Base-by-base conservation (phyloP, 1,284 basidiomycete species). In the Microbotryum saponariae region DNA sequence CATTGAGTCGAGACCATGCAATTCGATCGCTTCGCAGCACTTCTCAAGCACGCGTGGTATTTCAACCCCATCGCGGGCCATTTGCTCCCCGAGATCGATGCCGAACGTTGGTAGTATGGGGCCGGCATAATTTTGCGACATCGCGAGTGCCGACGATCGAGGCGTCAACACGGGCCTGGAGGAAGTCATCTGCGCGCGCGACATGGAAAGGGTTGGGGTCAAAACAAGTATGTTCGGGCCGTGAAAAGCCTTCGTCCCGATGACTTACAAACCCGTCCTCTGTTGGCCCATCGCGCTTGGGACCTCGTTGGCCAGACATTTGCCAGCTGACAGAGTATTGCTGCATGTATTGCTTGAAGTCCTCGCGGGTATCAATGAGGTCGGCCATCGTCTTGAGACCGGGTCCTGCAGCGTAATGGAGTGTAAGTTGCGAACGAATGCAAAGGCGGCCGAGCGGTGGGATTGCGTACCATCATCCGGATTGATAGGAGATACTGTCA, bases 281-380 rank as follows among this genome's bases (percentile, higher is more conserved):
- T 46, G 73, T 72, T 0, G 74, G 74, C 0, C 73, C 75, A 58
- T 76, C 74, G 14, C 77, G 62, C 14, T 72, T 61, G 2, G 76
- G 75, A 5, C 75, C 76, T 16, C 69, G 68, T 55, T 74, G 73
- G 12, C 75, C 73, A 9, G 84, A 81, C 44, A 80, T 77, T 18
- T 82, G 89, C 65, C 89, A 87, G 7, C 89, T 89, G 68, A 83
- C 79, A 6, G 89, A 86, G 73, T 96, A 98, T 73, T 96, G 91
- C 74, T 96, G 89, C 92, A 99, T 96, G 76, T 88, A 99, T 23
- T 83, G 83, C 77, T 89, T 94, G 78, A 99, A 98, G 77, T 99
- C 96, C 48, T 84, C 80, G 29, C 91, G 84, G 72, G 93, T 93
- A 77, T 99, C 94, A 70, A 99, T 96, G 10, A 83, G 81, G 74